A percentile compares a stretch with the other conserved stretches of the same genome.
These are phyloP conservation scores for Delonix regia DNA, from an alignment of 306 rosid genomes.

Conservation along the genomic window DNA sequence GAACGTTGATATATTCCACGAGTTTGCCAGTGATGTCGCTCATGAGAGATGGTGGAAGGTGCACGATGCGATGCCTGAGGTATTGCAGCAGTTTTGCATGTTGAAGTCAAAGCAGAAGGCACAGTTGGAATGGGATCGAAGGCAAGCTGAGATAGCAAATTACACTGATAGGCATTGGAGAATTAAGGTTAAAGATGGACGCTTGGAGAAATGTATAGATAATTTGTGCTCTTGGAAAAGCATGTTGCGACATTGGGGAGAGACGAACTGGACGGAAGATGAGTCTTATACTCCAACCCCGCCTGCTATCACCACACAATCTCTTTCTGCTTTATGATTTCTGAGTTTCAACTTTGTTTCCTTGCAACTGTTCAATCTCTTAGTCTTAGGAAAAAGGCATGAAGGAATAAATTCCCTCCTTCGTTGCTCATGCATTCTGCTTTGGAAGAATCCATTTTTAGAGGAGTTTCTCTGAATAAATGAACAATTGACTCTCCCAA, in stretches of 20 bases:
- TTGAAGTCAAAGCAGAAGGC: constrained; percentile 91
- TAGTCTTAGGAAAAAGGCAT: constrained; percentile 31
- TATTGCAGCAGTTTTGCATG: constrained; percentile 77
- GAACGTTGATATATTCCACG: constrained; percentile 78
- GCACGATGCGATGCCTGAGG: constrained; percentile 88
- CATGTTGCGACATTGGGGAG: constrained; percentile 96
- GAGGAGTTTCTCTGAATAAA: background rate
- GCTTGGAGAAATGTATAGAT: constrained; percentile 75
- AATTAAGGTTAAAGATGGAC: constrained; percentile 58
- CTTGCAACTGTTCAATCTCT: constrained; percentile 6
- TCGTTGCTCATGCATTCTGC: background rate
- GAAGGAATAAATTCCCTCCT: background rate
- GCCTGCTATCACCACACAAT: constrained; percentile 43
- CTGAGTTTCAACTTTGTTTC: constrained; percentile 6
- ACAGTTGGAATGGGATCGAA: constrained; percentile 88
- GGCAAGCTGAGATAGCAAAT: constrained; percentile 71
- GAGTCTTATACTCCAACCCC: constrained; percentile 57
- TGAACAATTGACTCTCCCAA: background rate
- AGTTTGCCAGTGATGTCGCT: constrained; percentile 89
- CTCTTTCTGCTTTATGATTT: constrained; percentile 46
- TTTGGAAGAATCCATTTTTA: too few relatives aligned
- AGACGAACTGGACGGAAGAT: constrained; percentile 90
- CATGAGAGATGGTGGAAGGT: constrained; percentile 91
- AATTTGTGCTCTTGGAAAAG: constrained; percentile 77
- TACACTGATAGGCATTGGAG: constrained; percentile 88